Base-by-base conservation (phyloP, 1,284 basidiomycete genomes). In the Malassezia dermatis region DNA sequence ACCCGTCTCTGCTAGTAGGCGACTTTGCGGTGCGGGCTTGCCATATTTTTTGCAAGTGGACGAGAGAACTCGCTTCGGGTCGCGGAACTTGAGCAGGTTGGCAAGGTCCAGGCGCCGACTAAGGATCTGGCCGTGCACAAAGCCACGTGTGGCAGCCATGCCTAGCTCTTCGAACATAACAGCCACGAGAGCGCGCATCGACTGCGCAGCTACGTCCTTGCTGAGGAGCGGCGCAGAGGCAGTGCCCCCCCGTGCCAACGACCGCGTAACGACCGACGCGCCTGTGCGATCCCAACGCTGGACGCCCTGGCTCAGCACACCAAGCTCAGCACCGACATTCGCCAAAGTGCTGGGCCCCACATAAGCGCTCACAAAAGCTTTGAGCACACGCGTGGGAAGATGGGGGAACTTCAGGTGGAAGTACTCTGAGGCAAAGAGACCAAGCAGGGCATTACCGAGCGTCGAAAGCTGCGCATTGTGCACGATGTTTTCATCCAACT, bases 1-100 rank as follows among this genome's bases (percentile, higher is more conserved):
- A 70, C 93, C 93, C 0, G 89, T 89, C 76, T 96, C 93, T 65
- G 87, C 89, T 52, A 99, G 77, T 59, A 99, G 76, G 69, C 89
- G 84, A 63, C 61, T 57, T 21, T 53, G 62, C 1, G 75, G 73
- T 13, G 59, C 46, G 34, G 60, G 61, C 50, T 63, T 62, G 23
- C 56, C 56, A 53, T 76, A 72, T 47, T 75, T 70, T 6, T 57
- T 51, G 31, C 75, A 66, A 1, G 75, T 75, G 26, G 64, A 60
- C 6, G 65, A 59, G 15, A 78, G 67, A 3, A 75, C 65, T 8
- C 65, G 64, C 45, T 75, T 75, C 26, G 77, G 77, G 51, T 77
- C 70, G 24, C 60, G 51, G 60, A 95, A 94, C 75, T 90, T 93
- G 75, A 99, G 82, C 79, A 96, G 82, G 30, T 79, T 75, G 12